Percentiles rank a stretch among this genome's conserved stretches.
These are phyloP conservation scores for Pleurozium schreberi DNA, from an alignment of 225 moss, liverwort and hornwort species.

Conservation along the genomic window DNA sequence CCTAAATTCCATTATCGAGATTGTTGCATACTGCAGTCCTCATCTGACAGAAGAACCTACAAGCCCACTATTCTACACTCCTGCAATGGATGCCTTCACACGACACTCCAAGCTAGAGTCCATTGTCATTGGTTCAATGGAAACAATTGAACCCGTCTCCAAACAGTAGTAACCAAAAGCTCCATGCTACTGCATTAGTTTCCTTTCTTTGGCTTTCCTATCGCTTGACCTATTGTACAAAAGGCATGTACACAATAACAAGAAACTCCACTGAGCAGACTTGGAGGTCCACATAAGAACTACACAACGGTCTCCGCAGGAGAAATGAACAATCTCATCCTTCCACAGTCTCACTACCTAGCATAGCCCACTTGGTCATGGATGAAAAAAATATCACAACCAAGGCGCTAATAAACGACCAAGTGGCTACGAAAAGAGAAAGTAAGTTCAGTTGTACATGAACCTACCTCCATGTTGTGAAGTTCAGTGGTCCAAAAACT, in stretches of 20 bases:
- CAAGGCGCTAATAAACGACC: neutral
- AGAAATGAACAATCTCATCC: neutral
- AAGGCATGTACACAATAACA: neutral
- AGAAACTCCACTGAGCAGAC: neutral
- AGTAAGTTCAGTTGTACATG: neutral
- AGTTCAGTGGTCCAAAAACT: neutral
- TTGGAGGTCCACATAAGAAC: neutral
- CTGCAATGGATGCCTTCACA: neutral
- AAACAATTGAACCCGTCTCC: conserved; percentile 6
- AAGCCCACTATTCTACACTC: neutral
- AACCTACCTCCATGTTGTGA: neutral
- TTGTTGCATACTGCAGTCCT: neutral
- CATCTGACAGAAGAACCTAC: neutral
- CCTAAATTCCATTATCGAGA: neutral
- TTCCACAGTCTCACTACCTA: too few relatives aligned
- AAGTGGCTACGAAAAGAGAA: neutral
- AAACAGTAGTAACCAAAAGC: neutral
- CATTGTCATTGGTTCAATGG: conserved; percentile 5
- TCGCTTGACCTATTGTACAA: conserved; percentile 5
- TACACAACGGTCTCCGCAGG: neutral
- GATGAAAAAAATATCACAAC: neutral
- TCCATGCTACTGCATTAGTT: neutral
- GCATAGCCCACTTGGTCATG: neutral
- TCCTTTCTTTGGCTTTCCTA: neutral
- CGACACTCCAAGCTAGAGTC: conserved; percentile 10